Conservation (phyloP, 2,329 filamentous ascomycete species). For the Microdochium nivale region DNA sequence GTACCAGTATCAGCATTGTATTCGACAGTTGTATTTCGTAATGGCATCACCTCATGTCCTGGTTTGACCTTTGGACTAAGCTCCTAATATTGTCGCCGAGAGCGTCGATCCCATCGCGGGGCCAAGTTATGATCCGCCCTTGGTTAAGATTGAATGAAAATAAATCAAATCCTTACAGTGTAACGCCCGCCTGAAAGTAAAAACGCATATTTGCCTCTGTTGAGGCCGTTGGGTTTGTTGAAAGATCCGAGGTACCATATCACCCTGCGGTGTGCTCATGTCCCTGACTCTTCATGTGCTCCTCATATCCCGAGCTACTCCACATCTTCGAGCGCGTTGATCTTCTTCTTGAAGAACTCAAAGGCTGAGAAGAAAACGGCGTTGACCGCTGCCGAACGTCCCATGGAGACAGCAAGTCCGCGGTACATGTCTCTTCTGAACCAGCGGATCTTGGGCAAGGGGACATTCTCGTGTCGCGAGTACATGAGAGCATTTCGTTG, state of each 20-base stretch:
- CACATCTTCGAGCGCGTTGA: slow-evolving; percentile 43
- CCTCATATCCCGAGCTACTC: slow-evolving; percentile 6
- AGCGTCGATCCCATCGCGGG: too few relatives aligned
- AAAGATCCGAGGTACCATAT: neutral
- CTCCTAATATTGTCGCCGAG: too few relatives aligned
- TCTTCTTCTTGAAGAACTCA: slow-evolving; percentile 69
- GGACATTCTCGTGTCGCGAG: slow-evolving; percentile 53
- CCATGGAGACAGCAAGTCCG: slow-evolving; percentile 75
- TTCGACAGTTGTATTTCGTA: neutral
- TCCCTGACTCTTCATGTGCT: neutral
- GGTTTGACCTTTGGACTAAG: neutral
- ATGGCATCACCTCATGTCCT: neutral
- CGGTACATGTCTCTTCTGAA: slow-evolving; percentile 74
- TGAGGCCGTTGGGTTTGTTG: neutral
- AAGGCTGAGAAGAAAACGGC: slow-evolving; percentile 87
- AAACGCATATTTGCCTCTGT: neutral
- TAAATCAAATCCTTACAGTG: neutral
- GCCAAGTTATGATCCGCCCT: neutral
- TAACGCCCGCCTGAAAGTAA: neutral
- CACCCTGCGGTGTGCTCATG: neutral
- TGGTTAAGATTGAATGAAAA: neutral
- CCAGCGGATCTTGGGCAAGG: slow-evolving; percentile 67
- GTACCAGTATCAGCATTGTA: neutral
- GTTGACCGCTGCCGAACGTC: slow-evolving; percentile 73
- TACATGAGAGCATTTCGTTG: slow-evolving; percentile 72